Conservation (phyloP, 257 asterid species). For the Nicotiana tabacum region DNA sequence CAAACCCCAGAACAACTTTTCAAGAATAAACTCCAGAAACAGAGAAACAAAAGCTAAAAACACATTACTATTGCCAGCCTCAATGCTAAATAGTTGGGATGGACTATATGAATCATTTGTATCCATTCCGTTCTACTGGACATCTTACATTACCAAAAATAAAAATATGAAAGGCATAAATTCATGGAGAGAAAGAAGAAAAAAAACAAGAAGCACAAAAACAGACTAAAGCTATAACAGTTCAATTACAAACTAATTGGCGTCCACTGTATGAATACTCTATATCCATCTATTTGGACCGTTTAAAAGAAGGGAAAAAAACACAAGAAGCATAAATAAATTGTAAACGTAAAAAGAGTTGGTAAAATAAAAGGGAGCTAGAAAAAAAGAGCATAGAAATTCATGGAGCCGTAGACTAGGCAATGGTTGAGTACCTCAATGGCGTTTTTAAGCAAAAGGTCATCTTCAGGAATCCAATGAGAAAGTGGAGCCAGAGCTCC, state of each 20-base stretch:
- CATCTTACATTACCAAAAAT: neutral
- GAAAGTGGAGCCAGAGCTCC: constrained; percentile 47
- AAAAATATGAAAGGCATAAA: neutral
- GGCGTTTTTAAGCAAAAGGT: constrained; percentile 57
- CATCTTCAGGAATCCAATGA: constrained; percentile 64
- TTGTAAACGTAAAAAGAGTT: neutral
- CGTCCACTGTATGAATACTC: neutral
- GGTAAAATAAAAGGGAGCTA: neutral
- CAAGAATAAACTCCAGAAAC: constrained; percentile 2
- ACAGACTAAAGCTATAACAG: constrained; percentile 37
- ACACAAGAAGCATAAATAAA: neutral
- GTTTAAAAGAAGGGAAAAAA: neutral
- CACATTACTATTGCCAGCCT: neutral
- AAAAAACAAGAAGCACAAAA: constrained; percentile 16
- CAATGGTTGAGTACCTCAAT: constrained; percentile 43
- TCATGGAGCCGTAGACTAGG: neutral
- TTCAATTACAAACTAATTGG: neutral
- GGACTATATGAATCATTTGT: neutral
- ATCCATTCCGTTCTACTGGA: neutral
- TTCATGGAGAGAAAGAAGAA: neutral
- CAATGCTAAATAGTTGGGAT: neutral
- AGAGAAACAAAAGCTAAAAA: neutral
- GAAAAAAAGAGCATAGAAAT: neutral
- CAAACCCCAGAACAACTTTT: neutral
- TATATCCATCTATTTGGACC: neutral